Percentiles rank a stretch among this genome's conserved stretches.
Evolutionary conservation across 345 rosid species (phyloP).

Genomic region (Psidium guajava): DNA sequence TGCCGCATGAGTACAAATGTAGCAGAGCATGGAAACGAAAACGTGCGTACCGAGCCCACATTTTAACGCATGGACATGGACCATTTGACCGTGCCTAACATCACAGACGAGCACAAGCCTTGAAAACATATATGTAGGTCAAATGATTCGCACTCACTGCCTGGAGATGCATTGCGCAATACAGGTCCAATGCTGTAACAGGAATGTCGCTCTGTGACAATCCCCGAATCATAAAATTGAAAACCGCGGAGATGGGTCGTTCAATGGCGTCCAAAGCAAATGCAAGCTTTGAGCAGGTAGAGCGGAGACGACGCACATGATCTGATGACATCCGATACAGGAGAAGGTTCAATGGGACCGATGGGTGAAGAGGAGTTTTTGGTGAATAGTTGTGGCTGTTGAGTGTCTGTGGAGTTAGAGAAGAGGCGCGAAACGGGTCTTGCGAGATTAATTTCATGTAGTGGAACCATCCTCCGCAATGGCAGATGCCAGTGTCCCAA

Average conservation of each 20-base stretch:
- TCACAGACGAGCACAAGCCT: conserved; percentile 34
- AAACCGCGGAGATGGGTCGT: conserved; percentile 22
- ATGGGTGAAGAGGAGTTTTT: not conserved
- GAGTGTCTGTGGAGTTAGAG: conserved; percentile 3
- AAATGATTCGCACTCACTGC: conserved; percentile 24
- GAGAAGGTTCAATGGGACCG: conserved; percentile 10
- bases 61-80: conserved; percentile 31
- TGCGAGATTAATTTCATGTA: not conserved
- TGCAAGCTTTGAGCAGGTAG: conserved; percentile 17
- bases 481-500: too few species aligned
- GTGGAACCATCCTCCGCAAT: not conserved
- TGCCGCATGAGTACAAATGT: conserved; percentile 17
- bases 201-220: conserved; percentile 26
- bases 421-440: conserved; percentile 6
- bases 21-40: conserved; percentile 43
- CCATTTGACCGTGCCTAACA: conserved; percentile 11
- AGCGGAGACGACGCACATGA: conserved; percentile 30
- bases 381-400: not conserved
- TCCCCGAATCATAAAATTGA: conserved; percentile 37
- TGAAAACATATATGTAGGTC: conserved; percentile 31
- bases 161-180: conserved; percentile 12
- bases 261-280: conserved; percentile 21
- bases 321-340: conserved; percentile 26
- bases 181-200: conserved; percentile 21
- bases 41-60: conserved; percentile 31